phyloP scores from a whole-genome alignment of 352 stramenopile genomes.

The Phytophthora sp. region DNA sequence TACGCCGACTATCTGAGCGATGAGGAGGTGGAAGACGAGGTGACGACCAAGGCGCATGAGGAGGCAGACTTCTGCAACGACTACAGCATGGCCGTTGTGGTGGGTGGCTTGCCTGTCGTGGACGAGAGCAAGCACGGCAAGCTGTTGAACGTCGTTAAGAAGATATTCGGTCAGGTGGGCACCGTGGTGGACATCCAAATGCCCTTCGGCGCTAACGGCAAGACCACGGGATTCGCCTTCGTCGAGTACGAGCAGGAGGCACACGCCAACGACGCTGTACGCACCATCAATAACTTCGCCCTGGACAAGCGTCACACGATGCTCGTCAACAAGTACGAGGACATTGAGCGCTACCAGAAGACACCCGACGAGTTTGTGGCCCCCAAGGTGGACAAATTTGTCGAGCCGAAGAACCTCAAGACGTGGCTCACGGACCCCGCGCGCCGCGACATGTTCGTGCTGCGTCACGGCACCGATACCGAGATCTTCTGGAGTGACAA shows the following conservation, averaged over 20 bases:
- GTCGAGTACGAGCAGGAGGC: slow-evolving; percentile 82
- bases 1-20: slow-evolving; percentile 86
- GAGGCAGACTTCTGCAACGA: slow-evolving; percentile 82
- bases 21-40: slow-evolving; percentile 75
- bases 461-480: slow-evolving; percentile 95
- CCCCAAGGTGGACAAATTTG: slow-evolving; percentile 87
- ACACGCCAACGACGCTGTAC: slow-evolving; percentile 79
- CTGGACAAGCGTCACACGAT: slow-evolving; percentile 98
- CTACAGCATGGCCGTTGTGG: slow-evolving; percentile 81
- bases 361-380: slow-evolving; percentile 81
- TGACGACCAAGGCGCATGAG: slow-evolving; percentile 67
- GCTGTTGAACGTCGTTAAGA: slow-evolving; percentile 84
- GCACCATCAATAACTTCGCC: slow-evolving; percentile 87
- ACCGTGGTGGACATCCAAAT: slow-evolving; percentile 81
- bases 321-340: slow-evolving; percentile 92
- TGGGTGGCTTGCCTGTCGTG: slow-evolving; percentile 79
- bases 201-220: slow-evolving; percentile 62
- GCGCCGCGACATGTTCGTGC: slow-evolving; percentile 95
- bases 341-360: slow-evolving; percentile 83
- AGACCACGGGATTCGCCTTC: slow-evolving; percentile 82
- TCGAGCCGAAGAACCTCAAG: slow-evolving; percentile 93
- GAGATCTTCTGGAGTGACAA: slow-evolving; percentile 96
- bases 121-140: slow-evolving; percentile 84
- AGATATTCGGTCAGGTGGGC: slow-evolving; percentile 88
- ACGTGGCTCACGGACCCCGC: slow-evolving; percentile 92